Evolutionary conservation across 257 asterid species (phyloP), one percentile per base, ranked within the genome.

Genomic region (Agastache rugosa): DNA sequence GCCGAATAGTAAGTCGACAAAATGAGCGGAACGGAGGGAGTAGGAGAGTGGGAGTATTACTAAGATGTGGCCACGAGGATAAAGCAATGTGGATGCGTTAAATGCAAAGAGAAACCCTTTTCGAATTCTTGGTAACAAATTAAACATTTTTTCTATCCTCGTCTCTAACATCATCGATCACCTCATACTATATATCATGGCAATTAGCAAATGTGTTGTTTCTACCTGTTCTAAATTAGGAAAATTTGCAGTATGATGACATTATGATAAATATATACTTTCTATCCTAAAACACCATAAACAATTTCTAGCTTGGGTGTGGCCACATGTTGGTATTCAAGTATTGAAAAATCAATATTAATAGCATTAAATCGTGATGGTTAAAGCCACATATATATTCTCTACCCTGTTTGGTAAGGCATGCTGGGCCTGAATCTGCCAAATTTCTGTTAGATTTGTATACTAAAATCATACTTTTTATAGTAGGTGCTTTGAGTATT

Each of bases 361-460:
- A n/a, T 3, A 50, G 10, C 73, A 50, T 48, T 67, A 29, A 29
- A 25, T 2, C 4, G 39, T 54, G 63, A 9, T 20, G 75, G 7
- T 64, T 37, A n/a, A 27, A 77, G 67, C 81, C 77, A 70, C 81
- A 77, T 6, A 63, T 70, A n/a, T n/a, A n/a, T n/a, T n/a, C n/a
- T 31, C 14, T 64, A 53, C 45, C 72, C 70, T 51, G 81, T 69
- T 70, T 41, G 81, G 73, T 71, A 42, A 11, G 15, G 77, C 77
- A 29, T 29, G 63, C 51, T 39, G 58, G 73, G 67, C 16, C 67
- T 54, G 54, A 74, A 25, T 67, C 16, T 74, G 73, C 73, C 58
- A n/a, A n/a, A n/a, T n/a, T n/a, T n/a, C n/a, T n/a, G n/a, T n/a
- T n/a, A n/a, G n/a, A n/a, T n/a, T n/a, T n/a, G n/a, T n/a, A n/a